Base-by-base conservation (phyloP, 1,139 yeast genomes). In the Lodderomyces pseudojiufengensis region DNA sequence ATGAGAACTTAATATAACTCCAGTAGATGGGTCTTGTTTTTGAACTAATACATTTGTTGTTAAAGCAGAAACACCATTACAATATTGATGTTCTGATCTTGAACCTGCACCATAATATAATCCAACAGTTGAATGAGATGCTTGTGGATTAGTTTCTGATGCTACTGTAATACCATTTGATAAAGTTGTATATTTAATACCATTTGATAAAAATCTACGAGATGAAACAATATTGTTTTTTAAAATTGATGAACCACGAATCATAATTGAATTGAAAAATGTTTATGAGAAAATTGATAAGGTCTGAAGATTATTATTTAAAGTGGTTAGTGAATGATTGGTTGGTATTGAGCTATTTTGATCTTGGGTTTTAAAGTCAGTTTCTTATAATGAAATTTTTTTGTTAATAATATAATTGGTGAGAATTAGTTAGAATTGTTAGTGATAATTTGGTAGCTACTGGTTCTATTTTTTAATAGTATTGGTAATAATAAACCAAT, bases 21-120 rank as follows among this genome's bases (percentile, higher is more conserved):
- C 83, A 15, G 63, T 58, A 24, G 66, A 61, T 24, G 59, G 47
- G 23, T 33, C 31, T 29, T 32, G 35, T 20, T 26, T 24, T 20
- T 32, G 35, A 31, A 65, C 61, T 56, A 81, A 68, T 27, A 74
- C 59, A 46, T 70, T 65, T 58, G 83, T 63, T 48, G 80, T 68
- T 52, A 84, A 65, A 44, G 84, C 76, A 38, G 90, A 73, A 39
- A 81, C 76, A 75, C 95, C 95, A 50, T 84, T 83, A 67, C 79
- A 80, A 74, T 78, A 82, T 36, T 84, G 73, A 63, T 80, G 84
- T 63, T 84, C 95, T 36, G 84, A 63, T 59, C 88, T 72, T 37
- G 90, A 79, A 57, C 95, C 95, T 37, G 87, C 84, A 45, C 82
- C 83, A 54, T 73, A 65, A 60, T 73, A 84, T 39, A 83, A 61